A percentile compares a stretch with the other conserved stretches of the same genome.
These are phyloP conservation scores for Kazachstania psychrophila DNA, from an alignment of 805 yeast species.

Conservation along the genomic window DNA sequence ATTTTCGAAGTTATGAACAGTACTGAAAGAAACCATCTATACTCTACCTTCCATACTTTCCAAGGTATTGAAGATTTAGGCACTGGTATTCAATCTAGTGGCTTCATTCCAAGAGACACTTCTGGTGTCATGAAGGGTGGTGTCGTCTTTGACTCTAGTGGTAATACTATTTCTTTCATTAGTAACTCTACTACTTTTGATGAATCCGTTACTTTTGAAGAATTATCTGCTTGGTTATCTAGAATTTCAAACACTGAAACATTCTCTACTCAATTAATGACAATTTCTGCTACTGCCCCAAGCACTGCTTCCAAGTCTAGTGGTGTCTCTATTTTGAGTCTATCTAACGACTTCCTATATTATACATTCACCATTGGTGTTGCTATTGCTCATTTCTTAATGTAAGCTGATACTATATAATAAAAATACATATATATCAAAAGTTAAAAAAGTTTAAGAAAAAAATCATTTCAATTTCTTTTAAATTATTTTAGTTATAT, in stretches of 20 bases:
- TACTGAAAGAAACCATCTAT: slow-evolving; percentile 46
- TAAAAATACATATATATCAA: too few relatives aligned
- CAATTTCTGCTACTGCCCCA: slow-evolving; percentile 33
- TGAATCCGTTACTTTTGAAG: slow-evolving; percentile 35
- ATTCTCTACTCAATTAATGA: slow-evolving; percentile 23
- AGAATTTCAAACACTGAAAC: slow-evolving; percentile 24
- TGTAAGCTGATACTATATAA: slow-evolving; percentile 9
- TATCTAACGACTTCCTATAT: slow-evolving; percentile 19
- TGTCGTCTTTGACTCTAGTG: slow-evolving; percentile 55
- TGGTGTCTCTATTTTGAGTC: slow-evolving; percentile 15
- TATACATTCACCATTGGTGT: slow-evolving; percentile 19
- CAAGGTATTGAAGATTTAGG: slow-evolving; percentile 54
- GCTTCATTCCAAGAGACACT: slow-evolving; percentile 48
- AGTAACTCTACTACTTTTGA: slow-evolving; percentile 46
- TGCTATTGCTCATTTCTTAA: slow-evolving; percentile 17
- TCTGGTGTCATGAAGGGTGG: slow-evolving; percentile 54
- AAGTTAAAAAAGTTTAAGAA: too few relatives aligned
- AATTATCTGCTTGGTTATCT: slow-evolving; percentile 39
- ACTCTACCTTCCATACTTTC: slow-evolving; percentile 64
- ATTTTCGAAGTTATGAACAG: slow-evolving; percentile 64
- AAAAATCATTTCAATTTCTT: too few relatives aligned
- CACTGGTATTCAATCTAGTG: slow-evolving; percentile 48
- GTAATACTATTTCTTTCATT: slow-evolving; percentile 52
- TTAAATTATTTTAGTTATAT: too few relatives aligned
- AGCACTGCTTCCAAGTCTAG: slow-evolving; percentile 21